phyloP scores from a whole-genome alignment of 495 filamentous ascomycete species.

The Podospora didyma region DNA sequence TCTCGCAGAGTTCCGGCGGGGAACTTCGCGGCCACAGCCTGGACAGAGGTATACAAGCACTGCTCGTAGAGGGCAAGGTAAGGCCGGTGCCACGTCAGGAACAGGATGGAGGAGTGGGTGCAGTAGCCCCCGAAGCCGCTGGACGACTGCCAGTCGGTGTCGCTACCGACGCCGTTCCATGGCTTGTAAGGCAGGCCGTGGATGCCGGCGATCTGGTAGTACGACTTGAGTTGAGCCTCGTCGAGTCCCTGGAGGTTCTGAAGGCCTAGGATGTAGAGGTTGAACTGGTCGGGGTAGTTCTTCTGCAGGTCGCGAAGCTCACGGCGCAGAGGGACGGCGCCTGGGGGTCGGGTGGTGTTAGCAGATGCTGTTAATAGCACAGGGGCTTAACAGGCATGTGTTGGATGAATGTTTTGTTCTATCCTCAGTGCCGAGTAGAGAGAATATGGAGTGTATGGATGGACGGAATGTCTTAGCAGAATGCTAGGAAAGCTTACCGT shows the following conservation, averaged over 20 bases:
- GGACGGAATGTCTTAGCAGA: too few species aligned
- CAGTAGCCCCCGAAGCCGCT: conserved; percentile 54
- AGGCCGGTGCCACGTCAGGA: conserved; percentile 65
- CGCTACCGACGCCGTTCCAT: conserved; percentile 33
- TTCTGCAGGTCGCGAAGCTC: conserved; percentile 30
- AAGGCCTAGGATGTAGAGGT: conserved; percentile 26
- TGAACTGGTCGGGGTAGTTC: conserved; percentile 29
- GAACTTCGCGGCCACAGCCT: conserved; percentile 45
- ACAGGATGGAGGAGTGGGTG: conserved; percentile 60
- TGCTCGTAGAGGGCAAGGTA: conserved; percentile 60
- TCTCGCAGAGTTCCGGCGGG: conserved; percentile 42
- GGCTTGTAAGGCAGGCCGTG: conserved; percentile 41
- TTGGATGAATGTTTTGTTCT: too few species aligned
- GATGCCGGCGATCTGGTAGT: conserved; percentile 41
- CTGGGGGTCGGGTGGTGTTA: conserved; percentile 1
- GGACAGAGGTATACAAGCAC: conserved; percentile 49
- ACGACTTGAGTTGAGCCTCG: conserved; percentile 19
- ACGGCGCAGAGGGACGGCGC: conserved; percentile 24
- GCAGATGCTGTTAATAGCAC: too few species aligned
- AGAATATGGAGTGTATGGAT: too few species aligned
- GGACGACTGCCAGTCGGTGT: conserved; percentile 23
- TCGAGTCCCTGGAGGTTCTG: conserved; percentile 19
- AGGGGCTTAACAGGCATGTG: too few species aligned
- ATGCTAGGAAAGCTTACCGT: conserved; percentile 8
- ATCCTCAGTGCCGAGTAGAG: too few species aligned